Evolutionary conservation across 495 filamentous ascomycete genomes (phyloP).

Genomic region (Penicillium roqueforti): DNA sequence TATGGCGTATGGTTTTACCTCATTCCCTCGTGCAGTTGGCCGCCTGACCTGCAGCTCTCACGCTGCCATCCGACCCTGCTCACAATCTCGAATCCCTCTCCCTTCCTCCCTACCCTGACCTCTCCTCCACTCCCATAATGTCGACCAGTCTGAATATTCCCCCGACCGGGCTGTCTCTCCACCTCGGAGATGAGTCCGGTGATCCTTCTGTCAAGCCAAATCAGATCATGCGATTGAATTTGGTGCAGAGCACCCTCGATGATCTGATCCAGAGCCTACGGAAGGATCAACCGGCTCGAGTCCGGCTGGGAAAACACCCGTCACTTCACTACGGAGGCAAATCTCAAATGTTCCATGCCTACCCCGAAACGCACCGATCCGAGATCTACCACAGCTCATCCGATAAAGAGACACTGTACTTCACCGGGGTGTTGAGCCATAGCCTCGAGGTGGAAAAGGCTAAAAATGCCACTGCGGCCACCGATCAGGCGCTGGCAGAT

Average conservation of each 20-base stretch:
- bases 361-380: conserved; percentile 44
- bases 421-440: conserved; percentile 54
- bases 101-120: conserved; percentile 9
- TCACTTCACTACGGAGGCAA: conserved; percentile 52
- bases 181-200: conserved; percentile 33
- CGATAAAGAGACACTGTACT: conserved; percentile 46
- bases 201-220: conserved; percentile 30
- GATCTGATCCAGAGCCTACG: conserved; percentile 66
- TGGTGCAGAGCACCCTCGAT: conserved; percentile 62
- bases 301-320: conserved; percentile 45
- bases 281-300: conserved; percentile 54
- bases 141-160: conserved; percentile 47
- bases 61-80: conserved; percentile 40
- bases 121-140: conserved; percentile 19
- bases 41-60: conserved; percentile 44
- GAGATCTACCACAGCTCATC: conserved; percentile 47
- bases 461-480: conserved; percentile 49
- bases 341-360: conserved; percentile 47
- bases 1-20: conserved; percentile 42
- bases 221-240: conserved; percentile 61
- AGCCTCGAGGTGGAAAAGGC: conserved; percentile 53
- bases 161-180: conserved; percentile 46
- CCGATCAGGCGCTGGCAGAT: conserved; percentile 51
- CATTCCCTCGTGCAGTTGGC: conserved; percentile 38
- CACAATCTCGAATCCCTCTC: conserved; percentile 22